Evolutionary conservation across 2,329 filamentous ascomycete genomes (phyloP).

Genomic region (Sclerotinia borealis): DNA sequence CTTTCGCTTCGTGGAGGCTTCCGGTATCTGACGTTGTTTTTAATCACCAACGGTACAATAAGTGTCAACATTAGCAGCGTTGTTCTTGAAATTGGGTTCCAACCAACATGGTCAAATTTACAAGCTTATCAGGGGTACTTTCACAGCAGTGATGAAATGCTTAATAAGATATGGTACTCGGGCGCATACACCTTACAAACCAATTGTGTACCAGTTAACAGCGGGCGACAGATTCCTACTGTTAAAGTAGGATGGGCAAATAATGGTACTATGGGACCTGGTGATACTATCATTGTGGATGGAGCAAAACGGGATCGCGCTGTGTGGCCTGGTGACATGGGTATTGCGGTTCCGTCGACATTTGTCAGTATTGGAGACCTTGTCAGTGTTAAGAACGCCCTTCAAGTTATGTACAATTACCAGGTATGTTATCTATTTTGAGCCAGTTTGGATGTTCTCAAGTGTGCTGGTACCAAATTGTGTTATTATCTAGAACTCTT

Average conservation of each 20-base stretch:
- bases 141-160: slow-evolving; percentile 41
- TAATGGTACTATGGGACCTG: slow-evolving; percentile 32
- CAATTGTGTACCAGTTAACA: slow-evolving; percentile 29
- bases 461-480: too few species aligned
- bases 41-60: slow-evolving; percentile 32
- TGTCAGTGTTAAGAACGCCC: slow-evolving; percentile 42
- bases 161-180: slow-evolving; percentile 49
- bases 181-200: slow-evolving; percentile 41
- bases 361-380: slow-evolving; percentile 49
- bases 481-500: slow-evolving; percentile 16
- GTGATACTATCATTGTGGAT: slow-evolving; percentile 36
- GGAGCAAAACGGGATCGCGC: slow-evolving; percentile 54
- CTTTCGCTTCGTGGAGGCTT: slow-evolving; percentile 45
- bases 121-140: slow-evolving; percentile 50
- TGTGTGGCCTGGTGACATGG: slow-evolving; percentile 57
- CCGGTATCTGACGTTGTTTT: slow-evolving; percentile 45
- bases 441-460: neutral
- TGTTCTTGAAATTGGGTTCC: slow-evolving; percentile 36
- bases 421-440: slow-evolving; percentile 33
- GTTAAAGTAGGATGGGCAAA: slow-evolving; percentile 34
- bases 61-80: slow-evolving; percentile 29
- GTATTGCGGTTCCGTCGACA: slow-evolving; percentile 46
- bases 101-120: slow-evolving; percentile 39
- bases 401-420: slow-evolving; percentile 35
- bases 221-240: slow-evolving; percentile 31